Evolutionary conservation across 1,284 basidiomycete genomes (phyloP).

Genomic region (Leccinum huronense): DNA sequence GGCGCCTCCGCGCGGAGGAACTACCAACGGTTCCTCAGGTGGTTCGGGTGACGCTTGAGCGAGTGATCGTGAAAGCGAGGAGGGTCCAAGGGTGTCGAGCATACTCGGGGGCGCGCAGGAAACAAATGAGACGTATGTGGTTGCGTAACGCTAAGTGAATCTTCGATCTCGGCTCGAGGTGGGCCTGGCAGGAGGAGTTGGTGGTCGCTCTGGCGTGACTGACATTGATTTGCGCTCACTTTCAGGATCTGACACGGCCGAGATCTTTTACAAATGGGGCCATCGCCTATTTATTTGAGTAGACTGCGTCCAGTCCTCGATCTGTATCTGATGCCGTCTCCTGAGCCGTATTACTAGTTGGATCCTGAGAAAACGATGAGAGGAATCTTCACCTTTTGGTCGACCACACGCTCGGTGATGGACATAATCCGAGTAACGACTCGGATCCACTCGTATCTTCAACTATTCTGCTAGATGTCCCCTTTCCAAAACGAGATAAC

Average conservation of each 20-base stretch:
- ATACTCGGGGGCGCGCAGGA: conserved; percentile 57
- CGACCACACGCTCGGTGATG: conserved; percentile 83
- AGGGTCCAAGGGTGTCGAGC: conserved; percentile 67
- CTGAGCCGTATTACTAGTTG: conserved; percentile 73
- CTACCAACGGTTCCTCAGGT: conserved; percentile 31
- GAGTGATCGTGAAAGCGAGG: conserved; percentile 71
- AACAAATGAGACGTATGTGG: conserved; percentile 64
- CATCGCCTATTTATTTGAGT: conserved; percentile 59
- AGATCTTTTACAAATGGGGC: conserved; percentile 49
- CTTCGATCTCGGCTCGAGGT: conserved; percentile 66
- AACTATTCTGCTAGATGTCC: conserved; percentile 83
- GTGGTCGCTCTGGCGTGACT: conserved; percentile 34
- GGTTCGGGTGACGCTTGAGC: conserved; percentile 61
- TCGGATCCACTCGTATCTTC: conserved; percentile 77
- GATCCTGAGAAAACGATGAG: conserved; percentile 48
- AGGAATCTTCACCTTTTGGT: conserved; percentile 60
- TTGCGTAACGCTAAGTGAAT: conserved; percentile 60
- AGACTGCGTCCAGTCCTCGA: conserved; percentile 88
- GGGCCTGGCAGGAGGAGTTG: conserved; percentile 44
- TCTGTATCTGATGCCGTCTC: conserved; percentile 90
- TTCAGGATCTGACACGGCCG: conserved; percentile 40
- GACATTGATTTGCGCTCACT: conserved; percentile 37
- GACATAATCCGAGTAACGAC: conserved; percentile 87
- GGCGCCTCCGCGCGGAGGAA: conserved; percentile 24
- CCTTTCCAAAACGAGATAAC: conserved; percentile 91